phyloP scores from a whole-genome alignment of 768 basidiomycete species.

The Serendipita sp. region DNA sequence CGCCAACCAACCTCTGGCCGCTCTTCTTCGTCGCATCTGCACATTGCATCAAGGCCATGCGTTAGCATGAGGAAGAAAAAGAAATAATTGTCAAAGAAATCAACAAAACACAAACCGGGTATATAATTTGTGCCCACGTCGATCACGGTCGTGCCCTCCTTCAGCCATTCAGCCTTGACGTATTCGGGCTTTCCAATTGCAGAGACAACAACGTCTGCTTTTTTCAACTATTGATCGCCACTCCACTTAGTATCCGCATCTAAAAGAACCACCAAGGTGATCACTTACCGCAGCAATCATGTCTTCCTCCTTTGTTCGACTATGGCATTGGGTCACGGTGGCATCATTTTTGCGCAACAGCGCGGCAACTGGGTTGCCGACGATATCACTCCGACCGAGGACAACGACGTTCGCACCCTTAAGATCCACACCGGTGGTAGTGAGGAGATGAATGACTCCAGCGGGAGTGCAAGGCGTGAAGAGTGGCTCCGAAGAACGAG shows the following conservation, averaged over 20 bases:
- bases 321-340: slow-evolving; percentile 97
- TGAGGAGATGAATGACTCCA: slow-evolving; percentile 79
- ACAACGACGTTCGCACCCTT: slow-evolving; percentile 77
- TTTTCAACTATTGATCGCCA: slow-evolving; percentile 41
- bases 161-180: slow-evolving; percentile 88
- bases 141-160: slow-evolving; percentile 87
- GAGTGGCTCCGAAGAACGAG: slow-evolving; percentile 74
- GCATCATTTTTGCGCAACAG: slow-evolving; percentile 83
- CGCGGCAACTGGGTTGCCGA: slow-evolving; percentile 86
- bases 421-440: slow-evolving; percentile 65
- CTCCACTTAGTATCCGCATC: too few relatives aligned
- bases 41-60: slow-evolving; percentile 2
- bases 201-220: slow-evolving; percentile 84
- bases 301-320: slow-evolving; percentile 50
- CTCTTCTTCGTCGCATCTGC: slow-evolving; percentile 82
- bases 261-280: too few relatives aligned
- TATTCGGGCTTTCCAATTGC: slow-evolving; percentile 91
- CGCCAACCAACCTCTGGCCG: slow-evolving; percentile 89
- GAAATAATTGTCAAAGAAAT: not conserved
- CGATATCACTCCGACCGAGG: slow-evolving; percentile 93
- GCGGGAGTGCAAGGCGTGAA: slow-evolving; percentile 94
- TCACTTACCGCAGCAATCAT: slow-evolving; percentile 58
- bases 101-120: slow-evolving; percentile 37
- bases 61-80: not conserved
- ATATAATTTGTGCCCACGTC: slow-evolving; percentile 98